Base-by-base conservation (phyloP, 768 basidiomycete genomes). In the Xanthoconium stramineum region DNA sequence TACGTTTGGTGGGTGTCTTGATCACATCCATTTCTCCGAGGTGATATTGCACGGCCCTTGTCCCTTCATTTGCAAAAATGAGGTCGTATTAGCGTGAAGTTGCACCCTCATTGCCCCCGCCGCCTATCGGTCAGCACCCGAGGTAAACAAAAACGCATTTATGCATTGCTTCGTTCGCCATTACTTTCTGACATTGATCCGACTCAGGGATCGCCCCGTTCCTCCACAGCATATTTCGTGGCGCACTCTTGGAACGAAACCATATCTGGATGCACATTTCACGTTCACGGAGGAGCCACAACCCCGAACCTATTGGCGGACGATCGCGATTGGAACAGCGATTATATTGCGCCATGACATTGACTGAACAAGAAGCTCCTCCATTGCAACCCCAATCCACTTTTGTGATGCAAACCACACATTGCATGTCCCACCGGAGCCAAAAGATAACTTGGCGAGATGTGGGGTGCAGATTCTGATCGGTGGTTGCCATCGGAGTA, bases 111-210 rank as follows among this genome's bases (percentile, higher is more conserved):
- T 50, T 51, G 61, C 39, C 50, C 49, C 52, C 48, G 28, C 45
- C 30, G 47, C 33, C 37, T 24, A 38, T 44, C 47, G 11, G 24
- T 28, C 32, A 35, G 35, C 30, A 55, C 52, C 55, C 52, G 47
- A 60, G 48, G 45, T 52, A 53, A 43, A 48, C 57, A 50, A 59
- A 53, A 52, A 59, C 47, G 40, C 40, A 52, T 54, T 46, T 56
- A 46, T 53, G 32, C 51, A 44, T 36, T 19, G 43, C 46, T 55
- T 53, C 50, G 44, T 29, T 58, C 49, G 55, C 55, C 51, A 39
- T 59, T 30, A 24, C 44, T 52, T 52, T 60, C 44, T 55, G 46
- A 39, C 29, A 61, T 65, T 67, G 66, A 69, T 68, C 66, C 67
- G 66, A 54, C 37, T 64, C 59, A 67, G 65, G 58, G 65, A 67